A percentile compares a stretch with the other conserved stretches of the same genome.
These are phyloP conservation scores for Lathyrus sativus DNA, from an alignment of 306 rosid species.

Conservation along the genomic window DNA sequence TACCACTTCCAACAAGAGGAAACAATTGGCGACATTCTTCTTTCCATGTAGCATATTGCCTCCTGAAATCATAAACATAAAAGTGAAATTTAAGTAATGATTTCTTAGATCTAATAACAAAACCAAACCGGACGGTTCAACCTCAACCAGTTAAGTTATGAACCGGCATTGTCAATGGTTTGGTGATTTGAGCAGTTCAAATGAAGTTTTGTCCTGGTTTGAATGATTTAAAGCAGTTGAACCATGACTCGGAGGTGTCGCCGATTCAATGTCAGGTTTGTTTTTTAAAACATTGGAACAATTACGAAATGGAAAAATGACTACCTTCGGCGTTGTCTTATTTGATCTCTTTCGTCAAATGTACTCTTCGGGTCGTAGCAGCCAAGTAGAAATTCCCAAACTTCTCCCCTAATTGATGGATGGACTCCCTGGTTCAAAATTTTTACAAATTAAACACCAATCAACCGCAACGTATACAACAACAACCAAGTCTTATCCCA, in stretches of 20 bases:
- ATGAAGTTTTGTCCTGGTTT: not conserved
- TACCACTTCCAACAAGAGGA: conserved; percentile 94
- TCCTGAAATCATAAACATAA: conserved; percentile 52
- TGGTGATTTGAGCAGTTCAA: not conserved
- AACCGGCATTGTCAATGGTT: not conserved
- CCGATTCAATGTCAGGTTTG: not conserved
- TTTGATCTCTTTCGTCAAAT: conserved; percentile 85
- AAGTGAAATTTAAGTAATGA: conserved; percentile 23
- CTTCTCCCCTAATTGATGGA: conserved; percentile 97
- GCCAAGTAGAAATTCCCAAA: conserved; percentile 98
- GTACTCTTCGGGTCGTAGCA: conserved; percentile 84
- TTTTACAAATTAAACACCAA: conserved; percentile 27
- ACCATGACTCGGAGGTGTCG: not conserved
- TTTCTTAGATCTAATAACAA: not conserved
- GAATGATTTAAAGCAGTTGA: not conserved
- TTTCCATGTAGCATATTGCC: conserved; percentile 76
- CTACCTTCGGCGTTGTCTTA: conserved; percentile 77
- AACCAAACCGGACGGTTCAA: not conserved
- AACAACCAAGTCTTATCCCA: too few relatives aligned
- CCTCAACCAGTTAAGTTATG: not conserved
- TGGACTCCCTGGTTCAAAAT: conserved; percentile 75
- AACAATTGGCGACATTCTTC: conserved; percentile 84
- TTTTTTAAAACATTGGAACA: not conserved
- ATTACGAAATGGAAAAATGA: conserved; percentile 22
- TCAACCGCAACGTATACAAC: not conserved